Evolutionary conservation across 208 protist genomes (phyloP).

Genomic region (Trypanosoma avium): DNA sequence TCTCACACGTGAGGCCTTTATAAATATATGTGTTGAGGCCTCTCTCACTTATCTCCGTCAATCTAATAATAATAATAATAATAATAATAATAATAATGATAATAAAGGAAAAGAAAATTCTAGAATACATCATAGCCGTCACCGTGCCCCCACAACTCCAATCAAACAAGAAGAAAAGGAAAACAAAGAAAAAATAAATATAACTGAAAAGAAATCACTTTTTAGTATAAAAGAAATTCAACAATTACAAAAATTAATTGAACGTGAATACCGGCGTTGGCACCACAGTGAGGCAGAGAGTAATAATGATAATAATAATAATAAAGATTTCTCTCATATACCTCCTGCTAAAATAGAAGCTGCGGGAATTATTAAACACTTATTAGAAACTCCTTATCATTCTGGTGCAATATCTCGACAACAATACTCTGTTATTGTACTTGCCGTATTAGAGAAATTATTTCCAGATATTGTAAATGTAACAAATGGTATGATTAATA

Average conservation of each 20-base stretch:
- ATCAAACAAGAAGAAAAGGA: too few relatives aligned
- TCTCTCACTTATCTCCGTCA: conserved; percentile 7
- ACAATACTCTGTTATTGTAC: conserved; percentile 20
- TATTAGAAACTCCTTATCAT: conserved; percentile 13
- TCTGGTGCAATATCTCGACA: conserved; percentile 12
- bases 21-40: conserved; percentile 18
- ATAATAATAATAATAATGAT: neutral
- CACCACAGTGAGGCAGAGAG: neutral
- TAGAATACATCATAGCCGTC: neutral
- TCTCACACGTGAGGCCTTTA: conserved; percentile 18
- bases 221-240: too few relatives aligned
- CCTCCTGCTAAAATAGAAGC: conserved; percentile 18
- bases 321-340: neutral
- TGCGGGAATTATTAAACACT: conserved; percentile 4
- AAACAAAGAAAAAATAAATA: too few relatives aligned
- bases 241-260: too few relatives aligned
- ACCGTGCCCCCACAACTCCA: too few relatives aligned
- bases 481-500: neutral
- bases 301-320: neutral
- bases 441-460: conserved; percentile 20
- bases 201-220: too few relatives aligned
- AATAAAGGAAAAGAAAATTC: neutral
- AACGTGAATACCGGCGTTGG: neutral
- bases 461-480: conserved; percentile 8
- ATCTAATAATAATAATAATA: neutral